Base-by-base conservation (phyloP, 441 rosid genomes). In the Populus hybrid region DNA sequence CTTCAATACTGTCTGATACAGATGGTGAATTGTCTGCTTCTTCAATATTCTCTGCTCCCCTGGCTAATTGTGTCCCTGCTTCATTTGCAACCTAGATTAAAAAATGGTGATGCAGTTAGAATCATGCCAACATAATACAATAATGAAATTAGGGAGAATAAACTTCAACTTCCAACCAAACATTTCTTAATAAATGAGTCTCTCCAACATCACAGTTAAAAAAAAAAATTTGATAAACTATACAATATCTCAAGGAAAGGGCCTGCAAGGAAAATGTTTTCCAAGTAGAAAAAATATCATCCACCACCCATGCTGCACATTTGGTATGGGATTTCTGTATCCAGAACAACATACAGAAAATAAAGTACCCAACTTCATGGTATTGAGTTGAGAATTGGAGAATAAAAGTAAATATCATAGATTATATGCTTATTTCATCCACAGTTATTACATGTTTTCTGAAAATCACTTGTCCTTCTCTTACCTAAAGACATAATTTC, bases 1-100 rank as follows among this genome's bases (percentile, higher is more conserved):
- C 86, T 82, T 85, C 89, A 7, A 82, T 81, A 80, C 87, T 85
- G 81, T 87, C 92, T 73, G 90, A 87, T 81, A 86, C 93, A 35
- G 88, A 85, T 38, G 87, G 76, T 67, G 85, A 86, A 76, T 84
- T 85, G 69, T 79, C 85, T 68, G 69, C 87, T 75, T 81, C 87
- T 76, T 79, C 85, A 36, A 42, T 77, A 78, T 85, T 88, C 71
- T 83, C 84, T 76, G 78, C 73, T 75, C 82, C 82, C 76, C 83
- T 79, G 6, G 85, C 88, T 63, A 81, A 79, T 74, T 80, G 83
- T 70, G 73, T 76, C 71, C 75, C 79, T 50, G 35, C 69, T 67
- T 72, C 83, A 80, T 81, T 80, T 82, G 85, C 85, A 46, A 75
- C 84, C 94, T 90, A 82, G 69, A 77, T 80, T 67, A 69, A 77